phyloP scores from a whole-genome alignment of 75 land plant genomes.

The Ceratopteris richardii region DNA sequence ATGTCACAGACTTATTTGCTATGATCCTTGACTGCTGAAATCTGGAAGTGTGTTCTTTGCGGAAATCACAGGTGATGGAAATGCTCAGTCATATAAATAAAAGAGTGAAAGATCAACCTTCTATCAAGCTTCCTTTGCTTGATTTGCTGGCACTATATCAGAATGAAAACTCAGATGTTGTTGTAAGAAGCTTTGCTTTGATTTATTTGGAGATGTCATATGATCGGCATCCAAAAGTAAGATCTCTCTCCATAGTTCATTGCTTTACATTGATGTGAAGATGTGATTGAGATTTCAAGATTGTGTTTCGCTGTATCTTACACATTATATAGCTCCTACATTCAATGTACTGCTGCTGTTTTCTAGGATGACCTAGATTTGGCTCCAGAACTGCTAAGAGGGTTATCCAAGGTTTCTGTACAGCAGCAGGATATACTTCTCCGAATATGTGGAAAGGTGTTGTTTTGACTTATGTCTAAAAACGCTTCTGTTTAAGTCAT shows the following conservation, averaged over 20 bases:
- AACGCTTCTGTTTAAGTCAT: no score
- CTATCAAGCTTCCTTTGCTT: slow-evolving; percentile 61
- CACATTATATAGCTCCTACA: no score
- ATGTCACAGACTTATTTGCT: no score
- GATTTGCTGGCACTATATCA: slow-evolving; percentile 68
- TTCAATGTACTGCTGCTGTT: no score
- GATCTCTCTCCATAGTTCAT: no score
- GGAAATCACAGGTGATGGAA: slow-evolving; percentile 99
- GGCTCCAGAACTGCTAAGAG: slow-evolving; percentile 53
- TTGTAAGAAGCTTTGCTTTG: slow-evolving; percentile 82
- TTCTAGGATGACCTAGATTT: slow-evolving; percentile 53
- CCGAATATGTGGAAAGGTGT: slow-evolving; percentile 56
- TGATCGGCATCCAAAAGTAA: slow-evolving; percentile 62
- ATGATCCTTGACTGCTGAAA: no score
- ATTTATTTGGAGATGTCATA: slow-evolving; percentile 97
- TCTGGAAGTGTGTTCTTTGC: no score
- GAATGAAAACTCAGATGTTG: slow-evolving; percentile 33
- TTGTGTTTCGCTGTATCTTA: no score
- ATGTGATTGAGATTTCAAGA: no score
- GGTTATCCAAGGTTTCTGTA: slow-evolving; percentile 45
- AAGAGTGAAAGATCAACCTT: slow-evolving; percentile 73
- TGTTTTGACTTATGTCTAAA: background rate
- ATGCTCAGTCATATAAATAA: slow-evolving; percentile 83
- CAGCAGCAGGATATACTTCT: slow-evolving; percentile 83
- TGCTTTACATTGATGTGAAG: background rate